A percentile compares a stretch with the other conserved stretches of the same genome.
Conservation (phyloP, 495 filamentous ascomycete species). For the Viridothelium virens region DNA sequence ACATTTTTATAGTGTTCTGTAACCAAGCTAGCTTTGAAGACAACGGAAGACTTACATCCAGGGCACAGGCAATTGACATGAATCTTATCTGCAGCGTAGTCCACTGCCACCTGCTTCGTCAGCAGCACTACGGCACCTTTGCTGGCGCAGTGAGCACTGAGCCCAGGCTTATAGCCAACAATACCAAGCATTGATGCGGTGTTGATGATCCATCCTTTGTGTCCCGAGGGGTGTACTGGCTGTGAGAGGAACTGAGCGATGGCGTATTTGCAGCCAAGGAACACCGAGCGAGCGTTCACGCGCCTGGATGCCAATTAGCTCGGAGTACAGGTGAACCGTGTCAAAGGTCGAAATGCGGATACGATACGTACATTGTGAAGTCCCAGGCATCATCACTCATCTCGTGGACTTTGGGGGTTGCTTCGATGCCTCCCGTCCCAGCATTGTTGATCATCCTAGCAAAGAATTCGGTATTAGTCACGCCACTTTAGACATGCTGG, state of each 20-base stretch:
- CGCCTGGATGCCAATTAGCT: neutral
- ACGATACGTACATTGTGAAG: neutral
- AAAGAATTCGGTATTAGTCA: neutral
- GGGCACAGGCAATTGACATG: conserved; percentile 50
- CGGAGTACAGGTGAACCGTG: neutral
- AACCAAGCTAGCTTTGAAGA: neutral
- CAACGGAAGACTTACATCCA: conserved; percentile 36
- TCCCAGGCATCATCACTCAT: conserved; percentile 5
- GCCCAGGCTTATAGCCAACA: conserved; percentile 25
- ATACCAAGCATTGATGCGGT: conserved; percentile 43
- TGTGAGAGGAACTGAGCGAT: conserved; percentile 29
- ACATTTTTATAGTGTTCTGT: no score
- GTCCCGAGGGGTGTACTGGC: conserved; percentile 36
- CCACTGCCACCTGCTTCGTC: conserved; percentile 43
- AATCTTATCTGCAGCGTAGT: conserved; percentile 44
- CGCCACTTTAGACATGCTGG: no score
- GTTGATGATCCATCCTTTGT: conserved; percentile 53
- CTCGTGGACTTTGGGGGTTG: neutral
- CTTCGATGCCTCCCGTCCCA: conserved; percentile 33
- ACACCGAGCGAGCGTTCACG: conserved; percentile 12
- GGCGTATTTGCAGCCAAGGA: conserved; percentile 13
- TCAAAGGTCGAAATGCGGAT: neutral
- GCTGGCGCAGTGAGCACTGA: conserved; percentile 42
- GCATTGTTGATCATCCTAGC: conserved; percentile 50
- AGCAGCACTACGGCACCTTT: conserved; percentile 47